Evolutionary conservation across 345 rosid genomes (phyloP).

Genomic region (Lepidium sativum): DNA sequence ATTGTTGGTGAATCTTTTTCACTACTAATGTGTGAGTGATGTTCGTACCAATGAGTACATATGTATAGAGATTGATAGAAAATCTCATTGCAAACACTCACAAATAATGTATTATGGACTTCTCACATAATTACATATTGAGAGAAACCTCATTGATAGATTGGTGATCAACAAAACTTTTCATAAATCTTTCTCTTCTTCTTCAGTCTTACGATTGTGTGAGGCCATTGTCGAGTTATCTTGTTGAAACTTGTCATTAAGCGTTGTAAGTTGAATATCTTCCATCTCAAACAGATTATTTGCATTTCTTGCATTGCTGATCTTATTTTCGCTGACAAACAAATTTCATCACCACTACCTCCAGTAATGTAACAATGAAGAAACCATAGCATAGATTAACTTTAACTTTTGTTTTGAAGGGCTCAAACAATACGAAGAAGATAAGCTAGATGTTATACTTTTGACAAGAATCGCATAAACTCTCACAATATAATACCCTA

Average conservation of each 20-base stretch:
- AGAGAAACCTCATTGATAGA: constrained; percentile 47
- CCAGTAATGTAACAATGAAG: constrained; percentile 23
- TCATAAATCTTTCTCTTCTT: not conserved
- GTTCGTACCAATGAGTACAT: not conserved
- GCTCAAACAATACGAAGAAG: too few species aligned
- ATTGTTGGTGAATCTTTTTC: too few species aligned
- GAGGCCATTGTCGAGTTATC: not conserved
- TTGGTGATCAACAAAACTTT: constrained; percentile 30
- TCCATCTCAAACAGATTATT: constrained; percentile 59
- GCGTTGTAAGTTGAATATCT: constrained; percentile 27
- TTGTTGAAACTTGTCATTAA: not conserved
- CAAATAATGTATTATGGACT: constrained; percentile 1
- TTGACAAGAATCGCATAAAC: too few species aligned
- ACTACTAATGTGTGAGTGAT: too few species aligned
- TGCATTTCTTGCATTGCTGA: constrained; percentile 18
- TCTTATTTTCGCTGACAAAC: constrained; percentile 39
- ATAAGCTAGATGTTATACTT: too few species aligned
- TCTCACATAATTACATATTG: constrained; percentile 36
- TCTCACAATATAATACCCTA: too few species aligned
- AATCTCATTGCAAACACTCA: not conserved
- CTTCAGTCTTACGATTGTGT: constrained; percentile 18
- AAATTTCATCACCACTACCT: constrained; percentile 43
- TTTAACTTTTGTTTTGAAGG: not conserved
- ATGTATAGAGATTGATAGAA: not conserved
- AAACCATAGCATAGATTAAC: not conserved